phyloP scores from a whole-genome alignment of 169 alveolate species.

The Plasmodium berghei region DNA sequence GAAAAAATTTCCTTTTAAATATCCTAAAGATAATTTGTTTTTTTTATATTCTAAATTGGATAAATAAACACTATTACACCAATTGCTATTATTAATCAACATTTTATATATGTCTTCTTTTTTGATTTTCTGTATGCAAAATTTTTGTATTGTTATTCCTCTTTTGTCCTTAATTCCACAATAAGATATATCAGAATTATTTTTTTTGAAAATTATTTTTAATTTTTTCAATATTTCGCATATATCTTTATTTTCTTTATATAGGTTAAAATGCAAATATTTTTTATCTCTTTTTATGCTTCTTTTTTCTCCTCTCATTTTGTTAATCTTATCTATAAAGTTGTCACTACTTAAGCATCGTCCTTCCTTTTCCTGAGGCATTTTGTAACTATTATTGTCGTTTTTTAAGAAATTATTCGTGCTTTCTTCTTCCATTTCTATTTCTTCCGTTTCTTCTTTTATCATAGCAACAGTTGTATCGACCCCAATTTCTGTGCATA shows the following conservation, averaged over 20 bases:
- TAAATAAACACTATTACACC: constrained; percentile 87
- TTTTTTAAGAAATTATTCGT: no score
- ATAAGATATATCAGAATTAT: constrained; percentile 87
- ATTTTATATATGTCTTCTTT: constrained; percentile 81
- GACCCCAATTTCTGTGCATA: no score
- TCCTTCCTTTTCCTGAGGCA: background rate
- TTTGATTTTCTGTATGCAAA: constrained; percentile 81
- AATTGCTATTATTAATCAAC: constrained; percentile 79
- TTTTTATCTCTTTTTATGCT: constrained; percentile 37
- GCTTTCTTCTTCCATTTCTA: no score
- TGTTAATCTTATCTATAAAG: constrained; percentile 26
- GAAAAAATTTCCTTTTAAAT: constrained; percentile 93
- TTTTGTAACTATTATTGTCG: no score
- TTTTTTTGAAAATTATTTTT: constrained; percentile 88
- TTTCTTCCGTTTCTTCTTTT: no score
- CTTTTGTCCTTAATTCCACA: constrained; percentile 96
- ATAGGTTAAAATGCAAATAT: constrained; percentile 85
- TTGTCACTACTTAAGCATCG: background rate
- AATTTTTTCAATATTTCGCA: constrained; percentile 91
- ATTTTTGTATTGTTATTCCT: constrained; percentile 93
- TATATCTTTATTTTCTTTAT: constrained; percentile 93
- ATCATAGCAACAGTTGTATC: no score
- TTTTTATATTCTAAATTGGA: constrained; percentile 88
- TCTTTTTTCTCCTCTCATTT: constrained; percentile 13
- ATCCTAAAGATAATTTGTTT: constrained; percentile 90